These are phyloP conservation scores for Mortierella sp. DNA, from an alignment of 371 early-diverging fungal genomes.

Conservation along the genomic window DNA sequence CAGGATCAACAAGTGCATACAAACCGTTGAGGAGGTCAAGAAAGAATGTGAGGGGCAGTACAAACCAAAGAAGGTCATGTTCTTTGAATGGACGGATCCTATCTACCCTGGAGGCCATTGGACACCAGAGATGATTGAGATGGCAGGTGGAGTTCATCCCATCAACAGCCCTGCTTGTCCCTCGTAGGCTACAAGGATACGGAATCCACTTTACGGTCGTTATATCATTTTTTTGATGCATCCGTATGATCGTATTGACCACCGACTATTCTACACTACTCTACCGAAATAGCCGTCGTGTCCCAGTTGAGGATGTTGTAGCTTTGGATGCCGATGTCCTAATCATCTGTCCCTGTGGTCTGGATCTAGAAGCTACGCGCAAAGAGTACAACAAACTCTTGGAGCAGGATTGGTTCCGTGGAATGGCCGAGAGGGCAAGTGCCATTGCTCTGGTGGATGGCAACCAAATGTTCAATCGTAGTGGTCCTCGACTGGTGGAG, in stretches of 20 bases:
- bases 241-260: no score
- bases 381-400: slow-evolving; percentile 48
- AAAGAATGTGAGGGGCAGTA: slow-evolving; percentile 20
- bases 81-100: slow-evolving; percentile 72
- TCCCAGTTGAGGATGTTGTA: slow-evolving; percentile 36
- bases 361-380: slow-evolving; percentile 55
- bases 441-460: slow-evolving; percentile 57
- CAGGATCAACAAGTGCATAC: slow-evolving; percentile 35
- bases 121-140: slow-evolving; percentile 64
- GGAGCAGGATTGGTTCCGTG: slow-evolving; percentile 55
- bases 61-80: slow-evolving; percentile 55
- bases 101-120: slow-evolving; percentile 66
- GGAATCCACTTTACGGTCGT: no score
- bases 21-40: background rate
- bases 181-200: slow-evolving; percentile 25
- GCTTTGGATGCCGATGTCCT: slow-evolving; percentile 51
- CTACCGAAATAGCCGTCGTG: slow-evolving; percentile 47
- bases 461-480: slow-evolving; percentile 71
- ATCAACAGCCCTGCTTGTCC: slow-evolving; percentile 52
- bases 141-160: slow-evolving; percentile 66
- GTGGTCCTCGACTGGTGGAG: slow-evolving; percentile 62
- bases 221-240: no score
- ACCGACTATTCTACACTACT: background rate
- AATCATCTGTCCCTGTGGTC: slow-evolving; percentile 59
- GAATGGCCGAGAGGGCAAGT: slow-evolving; percentile 31